Evolutionary conservation across 306 rosid species (phyloP).

Genomic region (Cucumis hystrix): DNA sequence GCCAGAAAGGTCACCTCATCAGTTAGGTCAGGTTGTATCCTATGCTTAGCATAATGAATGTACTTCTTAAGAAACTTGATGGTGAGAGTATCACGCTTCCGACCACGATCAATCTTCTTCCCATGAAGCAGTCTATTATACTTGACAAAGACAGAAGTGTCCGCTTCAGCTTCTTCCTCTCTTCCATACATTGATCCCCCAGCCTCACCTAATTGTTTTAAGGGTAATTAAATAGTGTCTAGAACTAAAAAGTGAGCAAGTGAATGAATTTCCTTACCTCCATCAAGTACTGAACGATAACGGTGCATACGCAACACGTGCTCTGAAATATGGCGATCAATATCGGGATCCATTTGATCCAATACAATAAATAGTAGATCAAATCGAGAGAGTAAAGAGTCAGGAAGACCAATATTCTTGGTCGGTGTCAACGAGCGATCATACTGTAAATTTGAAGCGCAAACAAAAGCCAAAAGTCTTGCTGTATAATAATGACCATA

Average conservation of each 20-base stretch:
- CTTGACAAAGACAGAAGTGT: conserved; percentile 69
- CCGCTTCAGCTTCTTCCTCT: conserved; percentile 76
- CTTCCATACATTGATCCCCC: conserved; percentile 67
- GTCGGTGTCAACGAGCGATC: conserved; percentile 99
- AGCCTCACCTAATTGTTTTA: conserved; percentile 45
- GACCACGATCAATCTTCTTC: conserved; percentile 46
- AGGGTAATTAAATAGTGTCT: conserved; percentile 7
- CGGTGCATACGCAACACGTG: conserved; percentile 98
- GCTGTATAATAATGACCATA: background rate
- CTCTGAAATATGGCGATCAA: conserved; percentile 81
- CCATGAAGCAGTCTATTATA: conserved; percentile 93
- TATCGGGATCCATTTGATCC: conserved; percentile 99
- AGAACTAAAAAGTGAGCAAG: conserved; percentile 7
- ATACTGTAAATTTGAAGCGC: conserved; percentile 35
- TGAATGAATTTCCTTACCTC: conserved; percentile 44
- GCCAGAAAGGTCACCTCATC: conserved; percentile 51
- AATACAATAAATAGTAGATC: conserved; percentile 86
- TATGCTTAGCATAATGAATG: conserved; percentile 94
- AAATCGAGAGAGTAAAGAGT: conserved; percentile 93
- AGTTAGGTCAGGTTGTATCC: conserved; percentile 93
- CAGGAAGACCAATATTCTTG: conserved; percentile 94
- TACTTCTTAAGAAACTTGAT: conserved; percentile 92
- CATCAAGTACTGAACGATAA: conserved; percentile 61
- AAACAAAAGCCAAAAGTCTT: background rate
- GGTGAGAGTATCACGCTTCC: conserved; percentile 72